Base-by-base conservation (phyloP, 2,329 filamentous ascomycete genomes). In the Phyllosticta citriasiana region DNA sequence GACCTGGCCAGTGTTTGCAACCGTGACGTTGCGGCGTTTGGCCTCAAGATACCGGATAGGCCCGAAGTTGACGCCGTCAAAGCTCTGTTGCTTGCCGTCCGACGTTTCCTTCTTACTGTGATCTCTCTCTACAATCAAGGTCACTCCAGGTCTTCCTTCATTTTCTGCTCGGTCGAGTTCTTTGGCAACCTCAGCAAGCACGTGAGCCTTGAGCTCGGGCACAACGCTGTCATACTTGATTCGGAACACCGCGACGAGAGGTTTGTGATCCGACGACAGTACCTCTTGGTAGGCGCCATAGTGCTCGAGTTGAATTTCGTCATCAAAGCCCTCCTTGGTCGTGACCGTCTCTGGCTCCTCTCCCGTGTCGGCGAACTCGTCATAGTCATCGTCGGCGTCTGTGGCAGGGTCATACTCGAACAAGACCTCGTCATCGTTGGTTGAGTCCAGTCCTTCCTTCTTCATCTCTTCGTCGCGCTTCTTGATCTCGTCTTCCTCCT, bases 181-280 rank as follows among this genome's bases (percentile, higher is more conserved):
- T 60, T 88, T 83, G 1, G 89, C 92, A 12, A 97, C 89, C 69
- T 97, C 91, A 61, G 89, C 85, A 64, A 96, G 88, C 0, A 97
- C 80, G 64, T 85, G 87, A 1, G 90, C 84, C 71, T 95, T 97
- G 26, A 96, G 77, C 27, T 93, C 87, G 0, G 91, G 88, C 0
- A 95, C 85, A 0, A 96, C 89, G 0, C 89, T 88, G 64, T 97
- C 89, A 70, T 94, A 97, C 53, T 88, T 87, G 7, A 99, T 75
- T 0, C 84, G 87, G 70, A 97, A 97, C 0, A 92, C 78, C 0
- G 91, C 90, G 62, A 87, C 84, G 1, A 99, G 77, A 0, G 94
- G 95, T 72, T 99, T 99, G 74, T 99, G 94, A 68, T 99, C 94
- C 0, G 93, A 97, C 0, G 93, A 96, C 16, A 89, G 83, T 25